Conservation (phyloP, 2,329 filamentous ascomycete genomes). For the Botrytis deweyae region DNA sequence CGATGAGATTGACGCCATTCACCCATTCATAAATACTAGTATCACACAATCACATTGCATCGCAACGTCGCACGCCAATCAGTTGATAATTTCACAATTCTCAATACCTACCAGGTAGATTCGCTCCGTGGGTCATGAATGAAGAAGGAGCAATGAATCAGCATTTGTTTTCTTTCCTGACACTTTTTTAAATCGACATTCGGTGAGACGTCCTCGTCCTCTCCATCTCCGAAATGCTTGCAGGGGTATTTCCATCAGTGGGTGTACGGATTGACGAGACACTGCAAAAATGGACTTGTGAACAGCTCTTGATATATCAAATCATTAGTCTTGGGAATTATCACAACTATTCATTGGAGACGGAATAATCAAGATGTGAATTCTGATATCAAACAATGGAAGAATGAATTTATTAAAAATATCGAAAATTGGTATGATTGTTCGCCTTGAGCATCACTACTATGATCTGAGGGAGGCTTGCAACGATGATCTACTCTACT, state of each 20-base stretch:
- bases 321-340: too few species aligned
- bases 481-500: neutral
- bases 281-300: too few species aligned
- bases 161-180: neutral
- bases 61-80: neutral
- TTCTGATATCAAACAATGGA: too few species aligned
- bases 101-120: neutral
- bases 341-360: too few species aligned
- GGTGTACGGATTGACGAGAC: too few species aligned
- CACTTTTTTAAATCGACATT: neutral
- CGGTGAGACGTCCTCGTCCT: neutral
- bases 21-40: neutral
- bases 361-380: too few species aligned
- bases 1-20: slow-evolving; percentile 14
- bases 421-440: neutral
- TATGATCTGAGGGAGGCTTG: neutral
- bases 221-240: neutral
- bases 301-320: too few species aligned
- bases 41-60: neutral
- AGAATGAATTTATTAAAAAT: too few species aligned
- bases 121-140: neutral
- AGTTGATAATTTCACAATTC: neutral
- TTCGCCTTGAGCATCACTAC: neutral
- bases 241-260: neutral
- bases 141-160: neutral